Evolutionary conservation across 352 stramenopile genomes (phyloP).

Genomic region (Phytophthora quininea): DNA sequence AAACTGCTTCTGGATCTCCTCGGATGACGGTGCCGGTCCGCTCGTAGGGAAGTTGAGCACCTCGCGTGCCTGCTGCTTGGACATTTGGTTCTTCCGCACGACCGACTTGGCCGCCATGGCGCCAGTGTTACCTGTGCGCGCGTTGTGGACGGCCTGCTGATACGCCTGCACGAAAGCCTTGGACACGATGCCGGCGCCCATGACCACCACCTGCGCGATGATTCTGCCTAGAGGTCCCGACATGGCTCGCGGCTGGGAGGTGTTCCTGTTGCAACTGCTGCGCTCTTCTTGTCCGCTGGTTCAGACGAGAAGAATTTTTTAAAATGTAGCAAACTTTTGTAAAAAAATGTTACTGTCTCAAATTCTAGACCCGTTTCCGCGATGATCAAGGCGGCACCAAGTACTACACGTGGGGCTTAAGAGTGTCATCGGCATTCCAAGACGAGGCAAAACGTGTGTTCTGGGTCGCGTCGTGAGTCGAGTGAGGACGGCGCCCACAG

Average conservation of each 20-base stretch:
- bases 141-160: constrained; percentile 88
- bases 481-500: no score
- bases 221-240: constrained; percentile 83
- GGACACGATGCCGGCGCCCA: constrained; percentile 81
- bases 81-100: constrained; percentile 81
- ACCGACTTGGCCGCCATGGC: constrained; percentile 71
- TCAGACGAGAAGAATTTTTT: neutral
- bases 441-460: no score
- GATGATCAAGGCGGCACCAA: no score
- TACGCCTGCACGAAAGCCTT: constrained; percentile 90
- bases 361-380: neutral
- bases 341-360: neutral
- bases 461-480: no score
- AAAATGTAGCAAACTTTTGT: no score
- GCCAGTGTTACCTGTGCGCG: constrained; percentile 73
- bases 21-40: constrained; percentile 40
- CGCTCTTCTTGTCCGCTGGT: constrained; percentile 20
- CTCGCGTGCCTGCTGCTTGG: constrained; percentile 73
- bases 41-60: constrained; percentile 84
- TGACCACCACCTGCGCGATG: constrained; percentile 85
- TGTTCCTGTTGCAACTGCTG: constrained; percentile 12
- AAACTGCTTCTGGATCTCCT: constrained; percentile 87
- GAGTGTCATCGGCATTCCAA: neutral
- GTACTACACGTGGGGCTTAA: neutral
- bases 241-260: constrained; percentile 44